These are phyloP conservation scores for Quercus engelmannii DNA, from an alignment of 306 rosid genomes.

Conservation along the genomic window DNA sequence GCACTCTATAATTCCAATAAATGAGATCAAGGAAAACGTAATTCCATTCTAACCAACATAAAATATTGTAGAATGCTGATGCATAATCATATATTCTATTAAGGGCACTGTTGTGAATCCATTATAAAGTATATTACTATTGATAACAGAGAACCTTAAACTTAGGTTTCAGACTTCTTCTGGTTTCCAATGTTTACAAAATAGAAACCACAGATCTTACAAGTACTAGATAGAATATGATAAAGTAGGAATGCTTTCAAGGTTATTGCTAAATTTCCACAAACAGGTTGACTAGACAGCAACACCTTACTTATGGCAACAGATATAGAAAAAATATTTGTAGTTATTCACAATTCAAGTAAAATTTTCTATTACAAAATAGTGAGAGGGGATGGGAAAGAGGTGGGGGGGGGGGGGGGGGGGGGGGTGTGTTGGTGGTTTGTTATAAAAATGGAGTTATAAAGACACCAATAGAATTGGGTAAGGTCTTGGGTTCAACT, in stretches of 20 bases:
- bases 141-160: not conserved
- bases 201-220: not conserved
- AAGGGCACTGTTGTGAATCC: not conserved
- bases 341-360: not conserved
- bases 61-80: not conserved
- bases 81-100: not conserved
- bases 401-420: no score
- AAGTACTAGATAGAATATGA: not conserved
- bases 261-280: not conserved
- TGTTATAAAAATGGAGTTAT: no score
- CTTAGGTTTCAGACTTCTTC: not conserved
- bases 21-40: not conserved
- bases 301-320: not conserved
- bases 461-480: no score
- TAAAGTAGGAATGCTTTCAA: not conserved
- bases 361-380: not conserved
- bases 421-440: fast-evolving
- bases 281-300: not conserved
- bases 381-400: no score
- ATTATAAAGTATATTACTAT: not conserved
- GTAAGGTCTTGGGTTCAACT: no score
- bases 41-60: not conserved
- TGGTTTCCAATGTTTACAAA: not conserved
- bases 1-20: constrained; percentile 11
- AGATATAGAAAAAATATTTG: not conserved